Evolutionary conservation across 768 basidiomycete species (phyloP), one percentile per base, ranked within the genome.

Genomic region (Trametes cubensis): DNA sequence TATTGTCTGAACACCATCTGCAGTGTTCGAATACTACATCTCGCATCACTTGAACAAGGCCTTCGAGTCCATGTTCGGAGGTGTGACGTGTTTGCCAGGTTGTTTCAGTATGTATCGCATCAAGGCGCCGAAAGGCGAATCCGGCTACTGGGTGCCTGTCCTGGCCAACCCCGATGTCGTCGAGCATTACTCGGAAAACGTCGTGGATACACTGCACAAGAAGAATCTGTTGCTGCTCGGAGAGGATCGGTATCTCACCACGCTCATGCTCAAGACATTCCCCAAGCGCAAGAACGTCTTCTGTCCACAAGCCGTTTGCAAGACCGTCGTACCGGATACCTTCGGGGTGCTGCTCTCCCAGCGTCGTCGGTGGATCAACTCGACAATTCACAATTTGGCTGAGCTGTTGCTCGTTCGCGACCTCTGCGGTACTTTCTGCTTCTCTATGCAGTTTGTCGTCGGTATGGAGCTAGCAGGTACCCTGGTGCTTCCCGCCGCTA

Each of bases 21-120:
- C 67, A 98, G 97, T 98, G 58, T 99, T 99, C 74, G 96, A 99
- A 77, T 99, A 99, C 76, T 99, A 98, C 81, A 97, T 98, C 77
- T 98, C 97, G 10, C 97, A 99, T 73, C 96, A 98, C 74, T 84
- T 95, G 83, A 96, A 94, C 41, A 99, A 99, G 80, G 96, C 96
- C 4, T 98, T 98, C 81, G 97, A 99, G 78, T 94, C 95, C 4
- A 95, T 96, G 89, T 98, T 98, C 70, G 97, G 97, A 71, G 95
- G 96, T 82, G 97, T 99, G 7, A 98, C 97, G 58, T 99, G 97
- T 84, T 82, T 99, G 66, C 97, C 97, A 23, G 97, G 97, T 66
- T 99, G 97, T 80, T 99, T 99, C 85, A 93, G 89, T 67, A 98
- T 98, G 96, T 98, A 98, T 79, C 88, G 97, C 67, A 95, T 98